Evolutionary conservation across 2,329 filamentous ascomycete species (phyloP), one percentile per base, ranked within the genome.

Genomic region (Scedosporium aurantiacum): DNA sequence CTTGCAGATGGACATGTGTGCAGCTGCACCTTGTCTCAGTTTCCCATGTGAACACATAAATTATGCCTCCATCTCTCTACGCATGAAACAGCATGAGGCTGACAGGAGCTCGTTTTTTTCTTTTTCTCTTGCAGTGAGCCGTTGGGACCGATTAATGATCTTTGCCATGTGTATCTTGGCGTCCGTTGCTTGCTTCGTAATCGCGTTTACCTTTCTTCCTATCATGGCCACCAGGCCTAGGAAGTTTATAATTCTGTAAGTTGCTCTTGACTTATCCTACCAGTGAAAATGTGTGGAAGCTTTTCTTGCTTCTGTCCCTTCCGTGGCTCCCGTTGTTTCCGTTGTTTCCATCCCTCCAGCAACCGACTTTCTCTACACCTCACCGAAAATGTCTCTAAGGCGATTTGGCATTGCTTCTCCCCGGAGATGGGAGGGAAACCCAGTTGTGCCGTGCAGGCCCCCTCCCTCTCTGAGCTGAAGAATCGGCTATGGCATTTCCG

Each of bases 161-260:
- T 99, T 99, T 75, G 87, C 84, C 66, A 91, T 87, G 70, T 95
- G 93, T 78, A 96, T 96, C 75, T 75, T 96, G 68, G 91, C 88
- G 64, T 91, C 94, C 65, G 80, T 91, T 66, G 90, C 89, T 67
- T 93, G 95, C 79, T 97, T 99, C 79, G 85, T 95, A 72, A 85
- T 96, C 69, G 92, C 90, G 79, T 96, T 97, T 78, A 87, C 87
- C 68, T 80, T 97, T 62, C 93, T 96, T 77, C 92, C 92, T 61
- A 81, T 92, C 63, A 82, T 97, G 67, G 82, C 89, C 66, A 75
- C 91, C 66, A 86, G 83, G 72, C 92, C 93, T 67, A 85, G 89
- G 75, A 99, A 97, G 80, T 97, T 99, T 79, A 92, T 93, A 61
- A 91, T 96, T 66, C 75, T 97, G 94, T 97, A 86, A 89, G 93